Evolutionary conservation across 169 alveolate species (phyloP), one percentile per base, ranked within the genome.

Genomic region (Eimeria acervulina): DNA sequence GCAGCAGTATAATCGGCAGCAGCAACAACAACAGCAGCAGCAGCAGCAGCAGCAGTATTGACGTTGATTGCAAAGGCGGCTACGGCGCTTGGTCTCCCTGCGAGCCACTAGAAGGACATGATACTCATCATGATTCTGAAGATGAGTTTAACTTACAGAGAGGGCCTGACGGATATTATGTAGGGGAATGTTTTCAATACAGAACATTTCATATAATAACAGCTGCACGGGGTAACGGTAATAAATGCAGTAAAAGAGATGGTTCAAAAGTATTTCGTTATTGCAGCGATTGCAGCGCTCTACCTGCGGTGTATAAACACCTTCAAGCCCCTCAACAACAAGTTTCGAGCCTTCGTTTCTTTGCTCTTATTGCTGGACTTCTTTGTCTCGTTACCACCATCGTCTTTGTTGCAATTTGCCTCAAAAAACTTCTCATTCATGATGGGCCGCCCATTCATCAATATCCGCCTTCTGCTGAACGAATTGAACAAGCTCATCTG

Each of bases 41-140:
- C 81, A 70, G 59, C 63, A 38, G 63, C 87, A 76, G 87, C 61
- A 76, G 87, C 61, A 40, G 87, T 31, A 38, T 42, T 4, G 95
- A 92, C 33, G 84, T 55, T 6, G 91, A 92, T 52, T 92, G 95
- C 84, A 68, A 92, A 38, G 95, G 95, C n/a, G 95, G 72, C n/a
- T 92, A 76, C 91, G 92, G 72, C 55, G 89, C 92, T 42, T 92
- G 95, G 95, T 76, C 92, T 28, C 63, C 38, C 36, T 92, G 95
- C 51, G 95, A 92, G 84, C 95, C 95, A 4, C 81, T 92, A n/a
- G 95, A 92, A 26, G 95, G 95, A 33, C 95, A 92, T 42, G 83
- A 26, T 42, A 92, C 95, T 8, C 95, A 92, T 84, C 95, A 92
- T 70, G 95, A 92, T 84, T 28, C 68, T 33, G 95, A 92, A 4